phyloP scores from a whole-genome alignment of 495 filamentous ascomycete genomes.

The Penicillium argentinense region DNA sequence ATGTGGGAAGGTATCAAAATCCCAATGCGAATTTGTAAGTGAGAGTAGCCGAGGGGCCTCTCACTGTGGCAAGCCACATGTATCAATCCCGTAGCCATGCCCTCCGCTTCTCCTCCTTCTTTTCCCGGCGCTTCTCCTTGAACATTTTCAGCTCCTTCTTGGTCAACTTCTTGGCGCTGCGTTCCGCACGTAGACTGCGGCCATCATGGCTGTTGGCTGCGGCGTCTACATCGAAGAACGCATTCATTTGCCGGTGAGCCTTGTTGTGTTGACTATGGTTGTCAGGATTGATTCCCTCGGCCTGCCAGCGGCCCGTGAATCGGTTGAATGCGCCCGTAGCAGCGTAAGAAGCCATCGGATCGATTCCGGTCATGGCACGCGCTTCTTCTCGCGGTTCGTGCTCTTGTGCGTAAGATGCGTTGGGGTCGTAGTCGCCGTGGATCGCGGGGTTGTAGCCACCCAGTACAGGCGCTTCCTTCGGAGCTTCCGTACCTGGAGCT shows the following conservation, averaged over 20 bases:
- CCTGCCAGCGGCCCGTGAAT: slow-evolving; percentile 86
- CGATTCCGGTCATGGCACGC: slow-evolving; percentile 22
- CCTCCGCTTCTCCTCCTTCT: slow-evolving; percentile 91
- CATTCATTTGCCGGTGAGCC: slow-evolving; percentile 82
- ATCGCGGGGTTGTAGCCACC: slow-evolving; percentile 94
- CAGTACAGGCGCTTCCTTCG: slow-evolving; percentile 31
- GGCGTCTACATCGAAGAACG: slow-evolving; percentile 97
- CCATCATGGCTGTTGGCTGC: slow-evolving; percentile 93
- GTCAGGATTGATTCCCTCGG: slow-evolving; percentile 60
- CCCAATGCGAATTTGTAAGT: slow-evolving; percentile 18
- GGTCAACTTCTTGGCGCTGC: slow-evolving; percentile 77
- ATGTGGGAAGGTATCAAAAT: slow-evolving; percentile 20
- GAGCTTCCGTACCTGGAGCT: slow-evolving; percentile 22
- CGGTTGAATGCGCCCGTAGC: slow-evolving; percentile 82
- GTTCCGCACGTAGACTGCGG: slow-evolving; percentile 85
- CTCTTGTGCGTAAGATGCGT: slow-evolving; percentile 80
- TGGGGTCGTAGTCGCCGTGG: slow-evolving; percentile 94
- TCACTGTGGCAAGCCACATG: background rate
- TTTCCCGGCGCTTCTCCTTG: slow-evolving; percentile 73
- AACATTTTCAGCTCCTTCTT: slow-evolving; percentile 80
- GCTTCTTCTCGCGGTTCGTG: slow-evolving; percentile 37
- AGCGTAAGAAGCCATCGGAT: slow-evolving; percentile 53
- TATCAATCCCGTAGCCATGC: slow-evolving; percentile 79
- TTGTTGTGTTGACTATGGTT: slow-evolving; percentile 88
- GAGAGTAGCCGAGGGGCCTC: slow-evolving; percentile 2